These are phyloP conservation scores for Fusarium chaquense DNA, from an alignment of 2,329 filamentous ascomycete species.

Conservation along the genomic window DNA sequence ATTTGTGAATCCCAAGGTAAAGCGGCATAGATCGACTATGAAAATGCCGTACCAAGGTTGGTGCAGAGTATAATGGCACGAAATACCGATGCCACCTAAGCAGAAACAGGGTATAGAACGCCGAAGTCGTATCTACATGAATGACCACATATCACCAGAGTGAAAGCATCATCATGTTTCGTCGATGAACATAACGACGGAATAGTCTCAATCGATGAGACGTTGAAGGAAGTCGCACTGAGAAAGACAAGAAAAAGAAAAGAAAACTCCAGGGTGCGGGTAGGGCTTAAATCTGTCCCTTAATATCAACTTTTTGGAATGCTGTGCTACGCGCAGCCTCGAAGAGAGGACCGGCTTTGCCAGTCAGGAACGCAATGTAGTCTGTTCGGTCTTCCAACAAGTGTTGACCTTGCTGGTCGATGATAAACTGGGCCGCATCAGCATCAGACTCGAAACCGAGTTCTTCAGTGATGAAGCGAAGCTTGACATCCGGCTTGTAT, in stretches of 20 bases:
- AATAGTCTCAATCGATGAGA: constrained; percentile 24
- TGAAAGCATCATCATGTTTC: constrained; percentile 37
- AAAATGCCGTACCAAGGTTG: constrained; percentile 4
- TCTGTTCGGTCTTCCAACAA: constrained; percentile 82
- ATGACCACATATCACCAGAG: constrained; percentile 37
- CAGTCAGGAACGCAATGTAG: constrained; percentile 78
- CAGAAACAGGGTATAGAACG: constrained; percentile 45
- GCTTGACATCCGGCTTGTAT: constrained; percentile 89
- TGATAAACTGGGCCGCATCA: constrained; percentile 90
- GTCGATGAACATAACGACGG: constrained; percentile 33
- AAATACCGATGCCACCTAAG: constrained; percentile 31
- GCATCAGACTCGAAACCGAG: constrained; percentile 94
- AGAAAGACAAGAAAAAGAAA: constrained; percentile 21
- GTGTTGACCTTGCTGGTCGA: constrained; percentile 80
- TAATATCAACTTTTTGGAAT: constrained; percentile 92
- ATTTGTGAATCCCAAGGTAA: constrained; percentile 36
- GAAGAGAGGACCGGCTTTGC: constrained; percentile 79
- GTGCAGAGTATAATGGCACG: constrained; percentile 28
- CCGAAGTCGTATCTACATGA: constrained; percentile 43
- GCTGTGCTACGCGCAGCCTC: constrained; percentile 78
- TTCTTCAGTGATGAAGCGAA: constrained; percentile 94
- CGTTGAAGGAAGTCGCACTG: constrained; percentile 18
- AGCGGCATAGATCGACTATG: constrained; percentile 14
- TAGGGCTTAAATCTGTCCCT: constrained; percentile 84
- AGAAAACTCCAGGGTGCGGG: constrained; percentile 20